Percentiles rank a stretch among this genome's conserved stretches.
phyloP scores from a whole-genome alignment of 352 stramenopile species.

The Phytophthora cactorum region DNA sequence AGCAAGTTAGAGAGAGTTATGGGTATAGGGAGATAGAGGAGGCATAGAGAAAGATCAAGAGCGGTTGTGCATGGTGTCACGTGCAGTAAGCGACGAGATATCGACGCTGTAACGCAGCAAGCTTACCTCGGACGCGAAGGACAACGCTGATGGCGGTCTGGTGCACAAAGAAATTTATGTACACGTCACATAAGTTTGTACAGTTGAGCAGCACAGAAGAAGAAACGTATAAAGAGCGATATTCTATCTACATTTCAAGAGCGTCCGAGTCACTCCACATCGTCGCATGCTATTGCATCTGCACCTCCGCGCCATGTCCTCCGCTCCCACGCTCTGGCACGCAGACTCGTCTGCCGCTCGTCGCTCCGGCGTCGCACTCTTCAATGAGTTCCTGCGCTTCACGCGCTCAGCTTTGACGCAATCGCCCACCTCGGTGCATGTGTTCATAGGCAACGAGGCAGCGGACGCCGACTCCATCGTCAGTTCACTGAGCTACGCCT shows the following conservation, averaged over 20 bases:
- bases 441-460: conserved; percentile 83
- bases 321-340: conserved; percentile 9
- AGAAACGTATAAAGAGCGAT: neutral
- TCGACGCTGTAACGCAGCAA: conserved; percentile 1
- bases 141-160: neutral
- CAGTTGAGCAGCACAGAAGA: neutral
- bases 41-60: conserved; percentile 3
- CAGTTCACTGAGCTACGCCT: conserved; percentile 76
- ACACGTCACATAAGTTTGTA: neutral
- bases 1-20: neutral
- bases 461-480: conserved; percentile 87
- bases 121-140: conserved; percentile 9
- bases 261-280: neutral
- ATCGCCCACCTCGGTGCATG: conserved; percentile 41
- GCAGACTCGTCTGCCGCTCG: conserved; percentile 12
- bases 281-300: conserved; percentile 9
- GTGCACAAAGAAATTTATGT: conserved; percentile 1
- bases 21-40: conserved; percentile 9
- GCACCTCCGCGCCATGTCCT: conserved; percentile 20
- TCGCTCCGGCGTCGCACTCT: conserved; percentile 14
- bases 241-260: neutral
- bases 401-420: conserved; percentile 14
- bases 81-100: conserved; percentile 1
- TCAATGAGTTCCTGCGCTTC: conserved; percentile 33
- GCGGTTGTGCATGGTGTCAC: neutral